These are phyloP conservation scores for Kodamaea alishanica DNA, from an alignment of 1,139 yeast genomes.

Conservation along the genomic window DNA sequence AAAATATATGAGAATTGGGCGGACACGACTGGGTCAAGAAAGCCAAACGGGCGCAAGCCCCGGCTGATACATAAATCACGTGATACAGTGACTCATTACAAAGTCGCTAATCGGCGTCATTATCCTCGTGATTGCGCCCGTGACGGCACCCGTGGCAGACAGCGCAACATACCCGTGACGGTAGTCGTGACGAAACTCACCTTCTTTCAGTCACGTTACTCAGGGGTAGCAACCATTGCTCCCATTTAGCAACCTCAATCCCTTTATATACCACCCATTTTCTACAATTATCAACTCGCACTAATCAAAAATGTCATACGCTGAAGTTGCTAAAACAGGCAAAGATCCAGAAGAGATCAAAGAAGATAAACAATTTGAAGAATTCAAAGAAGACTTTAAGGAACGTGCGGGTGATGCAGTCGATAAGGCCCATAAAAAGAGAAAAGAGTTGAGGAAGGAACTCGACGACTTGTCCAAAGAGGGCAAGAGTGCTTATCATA, in stretches of 20 bases:
- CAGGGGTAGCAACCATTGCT: not conserved
- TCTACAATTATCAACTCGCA: not conserved
- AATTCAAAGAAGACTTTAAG: conserved; percentile 5
- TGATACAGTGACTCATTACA: too few relatives aligned
- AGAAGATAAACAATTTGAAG: not conserved
- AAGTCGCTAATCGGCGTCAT: too few relatives aligned
- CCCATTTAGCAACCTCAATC: not conserved
- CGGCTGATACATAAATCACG: too few relatives aligned
- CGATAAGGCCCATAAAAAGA: conserved; percentile 4
- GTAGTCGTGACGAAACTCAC: too few relatives aligned
- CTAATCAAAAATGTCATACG: conserved; percentile 22
- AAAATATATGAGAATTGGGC: not conserved
- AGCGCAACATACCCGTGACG: too few relatives aligned
- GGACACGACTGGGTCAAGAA: not conserved
- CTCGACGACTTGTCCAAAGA: conserved; percentile 26
- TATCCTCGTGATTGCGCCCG: too few relatives aligned
- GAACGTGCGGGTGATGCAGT: conserved; percentile 1
- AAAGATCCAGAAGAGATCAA: not conserved
- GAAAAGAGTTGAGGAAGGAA: conserved; percentile 16
- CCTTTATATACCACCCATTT: too few relatives aligned
- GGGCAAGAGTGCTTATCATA: conserved; percentile 14
- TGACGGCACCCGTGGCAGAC: too few relatives aligned
- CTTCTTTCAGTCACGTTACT: too few relatives aligned
- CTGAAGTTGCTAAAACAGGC: conserved; percentile 30
- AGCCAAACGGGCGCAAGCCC: not conserved